Base-by-base conservation (phyloP, 441 rosid genomes). In the Corymbia citriodora region DNA sequence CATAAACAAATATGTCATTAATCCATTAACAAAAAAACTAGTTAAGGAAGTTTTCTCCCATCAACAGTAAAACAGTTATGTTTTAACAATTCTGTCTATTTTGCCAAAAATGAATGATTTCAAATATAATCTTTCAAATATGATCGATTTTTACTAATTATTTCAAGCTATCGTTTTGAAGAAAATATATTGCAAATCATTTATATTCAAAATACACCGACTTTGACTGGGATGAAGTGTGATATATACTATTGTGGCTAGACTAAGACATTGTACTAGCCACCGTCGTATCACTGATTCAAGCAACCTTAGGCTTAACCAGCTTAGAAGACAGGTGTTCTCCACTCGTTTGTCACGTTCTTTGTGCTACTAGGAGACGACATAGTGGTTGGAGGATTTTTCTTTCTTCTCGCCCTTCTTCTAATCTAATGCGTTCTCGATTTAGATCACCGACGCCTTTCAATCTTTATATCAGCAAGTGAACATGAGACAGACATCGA, bases 81-180 rank as follows among this genome's bases (percentile, higher is more conserved):
- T 7, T 59, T 0, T 0, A 23, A 25, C 25, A 59, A 23, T 2
- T 59, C 0, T 59, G 0, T 59, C 25, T 59, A 3, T 59, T 59
- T 59, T 0, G 25, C 0, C 1, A 1, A 25, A 59, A n/a, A n/a
- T 0, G n/a, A 8, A 65, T 65, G 3, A n/a, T n/a, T 63, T 63
- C 9, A 5, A 63, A 70, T 4, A 70, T 70, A 4, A 31, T 70
- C 33, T 70, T 18, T 12, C 17, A 31, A 33, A 70, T 21, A 33
- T 33, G 48, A 16, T 33, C 0, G 4, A 1, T 70, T 70, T 70
- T 70, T 5, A 33, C 18, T 40, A 74, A 11, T 40, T 74, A 11
- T 21, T 79, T 7, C 1, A 40, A 40, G 17, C 0, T 0, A 79
- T 79, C 0, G 13, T 45, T 79, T 72, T 12, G 23, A 7, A 6